phyloP scores from a whole-genome alignment of 306 rosid species.

The Pterocarpus macrocarpus region DNA sequence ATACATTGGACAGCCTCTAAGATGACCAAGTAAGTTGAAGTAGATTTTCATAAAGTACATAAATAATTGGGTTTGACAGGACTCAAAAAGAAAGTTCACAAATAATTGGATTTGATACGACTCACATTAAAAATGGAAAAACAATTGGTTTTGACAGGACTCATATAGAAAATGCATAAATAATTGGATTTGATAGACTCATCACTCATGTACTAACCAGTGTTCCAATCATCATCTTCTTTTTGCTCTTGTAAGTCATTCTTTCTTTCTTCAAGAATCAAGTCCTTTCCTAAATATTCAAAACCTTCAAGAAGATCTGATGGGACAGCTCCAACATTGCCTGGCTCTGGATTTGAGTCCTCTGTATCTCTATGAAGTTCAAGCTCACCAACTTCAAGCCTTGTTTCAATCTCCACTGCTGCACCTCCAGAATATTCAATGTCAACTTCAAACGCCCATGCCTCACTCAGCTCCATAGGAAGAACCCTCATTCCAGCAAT shows the following conservation, averaged over 20 bases:
- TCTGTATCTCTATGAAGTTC: constrained; percentile 59
- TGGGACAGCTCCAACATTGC: constrained; percentile 64
- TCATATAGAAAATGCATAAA: constrained; percentile 15
- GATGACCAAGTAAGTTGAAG: constrained; percentile 15
- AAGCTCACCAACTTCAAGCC: constrained; percentile 81
- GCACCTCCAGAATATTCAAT: constrained; percentile 89
- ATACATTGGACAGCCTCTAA: background rate
- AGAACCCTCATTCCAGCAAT: constrained; percentile 78
- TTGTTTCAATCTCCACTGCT: constrained; percentile 75
- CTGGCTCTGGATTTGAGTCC: constrained; percentile 58
- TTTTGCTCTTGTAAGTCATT: constrained; percentile 58
- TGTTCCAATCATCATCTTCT: constrained; percentile 60
- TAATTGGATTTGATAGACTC: constrained; percentile 29
- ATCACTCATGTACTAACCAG: constrained; percentile 53
- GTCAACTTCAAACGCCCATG: constrained; percentile 89
- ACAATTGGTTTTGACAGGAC: background rate
- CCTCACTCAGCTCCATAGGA: constrained; percentile 86
- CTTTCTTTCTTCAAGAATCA: constrained; percentile 64
- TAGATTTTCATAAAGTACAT: constrained; percentile 22
- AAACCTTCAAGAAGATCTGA: constrained; percentile 82
- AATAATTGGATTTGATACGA: constrained; percentile 10
- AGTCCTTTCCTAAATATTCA: constrained; percentile 65
- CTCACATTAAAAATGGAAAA: no score
- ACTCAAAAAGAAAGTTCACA: constrained; percentile 30
- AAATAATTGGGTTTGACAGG: constrained; percentile 6